These are phyloP conservation scores for Daldinia vernicosa DNA, from an alignment of 495 filamentous ascomycete species.

Conservation along the genomic window DNA sequence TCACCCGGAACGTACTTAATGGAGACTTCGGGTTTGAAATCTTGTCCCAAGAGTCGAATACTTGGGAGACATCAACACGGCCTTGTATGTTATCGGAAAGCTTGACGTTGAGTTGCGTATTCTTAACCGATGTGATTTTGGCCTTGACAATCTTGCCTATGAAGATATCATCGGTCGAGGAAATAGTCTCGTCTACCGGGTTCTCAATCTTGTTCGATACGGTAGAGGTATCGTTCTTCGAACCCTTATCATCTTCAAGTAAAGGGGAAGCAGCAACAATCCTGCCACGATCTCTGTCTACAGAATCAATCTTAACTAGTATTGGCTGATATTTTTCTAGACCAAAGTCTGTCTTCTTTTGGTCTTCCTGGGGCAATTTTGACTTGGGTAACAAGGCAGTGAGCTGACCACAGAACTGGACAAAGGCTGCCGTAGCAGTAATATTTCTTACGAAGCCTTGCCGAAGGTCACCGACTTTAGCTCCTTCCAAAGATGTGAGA, in stretches of 20 bases:
- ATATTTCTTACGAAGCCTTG: slow-evolving; percentile 88
- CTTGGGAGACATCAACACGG: slow-evolving; percentile 86
- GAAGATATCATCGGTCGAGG: slow-evolving; percentile 71
- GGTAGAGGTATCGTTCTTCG: slow-evolving; percentile 36
- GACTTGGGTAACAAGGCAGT: slow-evolving; percentile 81
- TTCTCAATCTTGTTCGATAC: slow-evolving; percentile 61
- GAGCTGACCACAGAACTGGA: slow-evolving; percentile 81
- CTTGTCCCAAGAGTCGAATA: slow-evolving; percentile 87
- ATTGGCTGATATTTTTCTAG: slow-evolving; percentile 76
- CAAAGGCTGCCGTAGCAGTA: slow-evolving; percentile 77
- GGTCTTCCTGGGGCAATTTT: slow-evolving; percentile 72
- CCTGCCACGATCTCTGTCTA: slow-evolving; percentile 63
- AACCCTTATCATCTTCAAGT: slow-evolving; percentile 39
- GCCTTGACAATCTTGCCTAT: slow-evolving; percentile 83
- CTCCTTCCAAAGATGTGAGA: slow-evolving; percentile 70
- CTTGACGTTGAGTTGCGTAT: slow-evolving; percentile 89
- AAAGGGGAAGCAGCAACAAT: slow-evolving; percentile 51
- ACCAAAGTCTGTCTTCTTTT: slow-evolving; percentile 76
- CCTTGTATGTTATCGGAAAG: slow-evolving; percentile 91
- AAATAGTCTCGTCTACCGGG: slow-evolving; percentile 72
- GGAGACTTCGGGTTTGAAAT: slow-evolving; percentile 84
- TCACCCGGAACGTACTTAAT: slow-evolving; percentile 72
- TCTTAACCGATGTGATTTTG: slow-evolving; percentile 79
- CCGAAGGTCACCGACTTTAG: slow-evolving; percentile 71
- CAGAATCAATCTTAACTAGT: slow-evolving; percentile 70